These are phyloP conservation scores for Podospora anserina DNA, from an alignment of 495 filamentous ascomycete genomes.

Conservation along the genomic window DNA sequence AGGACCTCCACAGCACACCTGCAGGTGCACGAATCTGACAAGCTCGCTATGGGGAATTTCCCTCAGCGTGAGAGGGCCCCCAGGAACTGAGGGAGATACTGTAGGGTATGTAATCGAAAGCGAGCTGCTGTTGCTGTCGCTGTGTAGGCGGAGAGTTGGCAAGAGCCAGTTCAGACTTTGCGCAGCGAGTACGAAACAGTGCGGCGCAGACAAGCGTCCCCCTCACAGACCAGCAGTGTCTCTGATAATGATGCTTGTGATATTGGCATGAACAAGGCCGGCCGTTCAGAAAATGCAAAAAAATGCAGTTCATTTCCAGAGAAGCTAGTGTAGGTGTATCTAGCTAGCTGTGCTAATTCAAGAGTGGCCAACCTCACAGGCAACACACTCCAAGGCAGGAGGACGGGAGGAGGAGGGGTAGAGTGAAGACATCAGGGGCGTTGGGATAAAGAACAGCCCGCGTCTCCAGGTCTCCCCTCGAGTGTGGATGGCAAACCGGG, in stretches of 20 bases:
- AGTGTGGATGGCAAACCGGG: conserved; percentile 3
- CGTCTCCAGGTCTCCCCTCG: background rate
- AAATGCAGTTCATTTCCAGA: conserved; percentile 1
- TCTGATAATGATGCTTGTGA: background rate
- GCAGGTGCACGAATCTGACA: conserved; percentile 8
- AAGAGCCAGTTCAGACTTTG: background rate
- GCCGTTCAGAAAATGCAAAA: background rate
- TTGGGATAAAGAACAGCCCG: conserved; percentile 4
- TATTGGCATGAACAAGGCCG: conserved; percentile 5
- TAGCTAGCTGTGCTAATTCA: background rate
- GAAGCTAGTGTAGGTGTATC: background rate
- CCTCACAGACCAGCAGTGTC: background rate
- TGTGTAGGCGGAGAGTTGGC: background rate
- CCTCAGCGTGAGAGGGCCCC: background rate
- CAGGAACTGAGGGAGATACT: background rate
- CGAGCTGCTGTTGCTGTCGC: background rate
- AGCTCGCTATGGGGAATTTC: conserved; percentile 3
- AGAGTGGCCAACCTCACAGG: background rate
- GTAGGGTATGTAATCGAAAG: background rate
- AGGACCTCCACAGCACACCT: conserved; percentile 18
- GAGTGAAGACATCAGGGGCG: background rate
- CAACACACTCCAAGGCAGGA: background rate
- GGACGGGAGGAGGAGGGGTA: background rate
- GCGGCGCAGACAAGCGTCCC: background rate
- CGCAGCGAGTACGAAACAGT: background rate